These are phyloP conservation scores for Rhododendron henanense DNA, from an alignment of 148 eudicot species.

Conservation along the genomic window DNA sequence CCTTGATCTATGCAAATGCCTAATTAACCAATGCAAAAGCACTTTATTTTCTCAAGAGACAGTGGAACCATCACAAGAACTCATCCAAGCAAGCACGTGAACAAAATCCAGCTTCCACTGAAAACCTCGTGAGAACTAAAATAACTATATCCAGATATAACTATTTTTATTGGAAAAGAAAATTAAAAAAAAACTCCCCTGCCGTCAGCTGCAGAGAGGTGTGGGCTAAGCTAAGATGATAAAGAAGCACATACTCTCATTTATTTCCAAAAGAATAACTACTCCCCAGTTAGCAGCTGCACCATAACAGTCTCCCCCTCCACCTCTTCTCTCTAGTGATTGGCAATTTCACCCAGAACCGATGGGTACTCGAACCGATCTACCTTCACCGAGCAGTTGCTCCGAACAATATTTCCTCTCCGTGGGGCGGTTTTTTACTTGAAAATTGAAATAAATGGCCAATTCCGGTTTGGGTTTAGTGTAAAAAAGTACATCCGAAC, in stretches of 20 bases:
- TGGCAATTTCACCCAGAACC: background rate
- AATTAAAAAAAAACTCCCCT: background rate
- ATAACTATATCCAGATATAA: background rate
- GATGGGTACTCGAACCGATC: background rate
- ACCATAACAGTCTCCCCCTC: background rate
- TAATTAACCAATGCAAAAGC: background rate
- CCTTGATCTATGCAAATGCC: too few relatives aligned
- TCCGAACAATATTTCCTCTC: background rate
- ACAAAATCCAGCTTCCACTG: background rate
- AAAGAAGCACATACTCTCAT: background rate
- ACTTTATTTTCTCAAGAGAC: background rate
- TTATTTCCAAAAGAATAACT: background rate
- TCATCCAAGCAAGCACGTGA: background rate
- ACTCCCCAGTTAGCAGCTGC: slow-evolving; percentile 1
- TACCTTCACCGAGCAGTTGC: background rate
- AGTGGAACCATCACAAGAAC: background rate
- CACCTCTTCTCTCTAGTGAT: background rate
- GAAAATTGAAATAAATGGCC: background rate
- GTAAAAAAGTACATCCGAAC: background rate
- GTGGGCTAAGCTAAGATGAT: slow-evolving; percentile 7
- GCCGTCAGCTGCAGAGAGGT: background rate
- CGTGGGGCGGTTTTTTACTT: background rate
- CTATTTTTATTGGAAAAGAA: background rate
- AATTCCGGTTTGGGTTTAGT: background rate
- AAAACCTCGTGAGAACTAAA: background rate